Evolutionary conservation across 2,329 filamentous ascomycete genomes (phyloP), one percentile per base, ranked within the genome.

Genomic region (Trichoderma arundinaceum): DNA sequence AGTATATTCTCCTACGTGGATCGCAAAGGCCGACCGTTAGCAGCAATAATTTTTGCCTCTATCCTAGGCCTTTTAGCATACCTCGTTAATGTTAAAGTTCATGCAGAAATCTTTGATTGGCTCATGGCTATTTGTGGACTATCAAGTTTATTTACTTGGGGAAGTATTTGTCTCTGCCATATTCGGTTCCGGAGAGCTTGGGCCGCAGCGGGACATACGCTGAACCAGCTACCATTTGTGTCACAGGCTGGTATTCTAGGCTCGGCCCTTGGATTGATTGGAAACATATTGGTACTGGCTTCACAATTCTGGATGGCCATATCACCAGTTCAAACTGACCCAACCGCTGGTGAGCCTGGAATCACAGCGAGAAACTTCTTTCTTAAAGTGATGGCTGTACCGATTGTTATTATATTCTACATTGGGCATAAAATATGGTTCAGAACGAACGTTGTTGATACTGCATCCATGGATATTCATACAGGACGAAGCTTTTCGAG

Each of bases 1-100:
- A 28, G 35, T 4, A 61, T 61, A 51, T 61, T 61, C 35, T 61
- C 58, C 15, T 61, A 61, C 10, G 58, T 61, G 7, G 58, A 61
- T 17, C 46, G 46, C 46, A 61, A 61, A 7, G 58, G 46, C 15
- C 35, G 58, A n/a, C 46, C 58, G 7, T 19, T 61, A 4, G 28
- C 19, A 13, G 58, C 58, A 3, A 33, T 52, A 6, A 12, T 52
- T 51, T 41, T 52, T 3, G 58, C 58, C 19, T 52, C 19, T 13
- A 6, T 39, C 43, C 46, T 61, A 17, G 44, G 46, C 9, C 57
- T 60, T 39, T 28, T 60, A 19, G 57, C 57, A 28, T 60, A 60
- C 13, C 19, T 60, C 2, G 57, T 60, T 15, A 60, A 60, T 15
- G 44, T 60, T 12, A 60, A 39, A 15, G 35, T 48, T 28, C 57